Evolutionary conservation across 2,329 filamentous ascomycete genomes (phyloP).

Genomic region (Rhexocercosporidium sp.): DNA sequence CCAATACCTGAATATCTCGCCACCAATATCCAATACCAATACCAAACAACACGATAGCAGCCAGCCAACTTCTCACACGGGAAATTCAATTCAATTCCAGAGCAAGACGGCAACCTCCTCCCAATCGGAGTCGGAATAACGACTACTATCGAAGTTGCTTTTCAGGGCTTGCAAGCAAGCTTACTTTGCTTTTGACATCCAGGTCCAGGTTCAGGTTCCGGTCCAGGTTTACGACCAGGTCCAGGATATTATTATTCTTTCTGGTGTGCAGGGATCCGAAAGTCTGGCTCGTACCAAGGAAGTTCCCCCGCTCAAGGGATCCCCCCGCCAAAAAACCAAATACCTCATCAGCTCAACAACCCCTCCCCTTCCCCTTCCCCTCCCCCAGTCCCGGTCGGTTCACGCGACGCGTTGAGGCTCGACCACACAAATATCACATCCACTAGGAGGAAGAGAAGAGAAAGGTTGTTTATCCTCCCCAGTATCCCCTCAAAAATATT

Average conservation of each 20-base stretch:
- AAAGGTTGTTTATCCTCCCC: constrained; percentile 11
- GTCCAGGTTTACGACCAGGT: neutral
- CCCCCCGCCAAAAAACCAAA: constrained; percentile 6
- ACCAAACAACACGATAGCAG: too few species aligned
- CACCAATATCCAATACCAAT: neutral
- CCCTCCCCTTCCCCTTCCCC: too few species aligned
- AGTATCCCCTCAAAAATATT: neutral
- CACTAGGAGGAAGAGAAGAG: constrained; percentile 6
- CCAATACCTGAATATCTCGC: neutral
- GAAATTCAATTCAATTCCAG: constrained; percentile 3
- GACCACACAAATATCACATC: constrained; percentile 11
- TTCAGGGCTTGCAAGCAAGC: constrained; percentile 1
- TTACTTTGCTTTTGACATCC: constrained; percentile 26
- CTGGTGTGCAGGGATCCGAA: neutral
- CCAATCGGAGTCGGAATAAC: neutral
- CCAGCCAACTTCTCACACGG: neutral
- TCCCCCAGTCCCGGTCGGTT: neutral
- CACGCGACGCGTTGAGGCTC: constrained; percentile 18
- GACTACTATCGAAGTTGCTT: neutral
- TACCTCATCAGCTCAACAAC: neutral
- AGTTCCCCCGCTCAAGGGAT: neutral
- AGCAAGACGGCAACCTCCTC: too few species aligned
- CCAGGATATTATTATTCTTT: neutral
- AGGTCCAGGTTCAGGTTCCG: too few species aligned
- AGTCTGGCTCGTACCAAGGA: neutral